phyloP scores from a whole-genome alignment of 2,329 filamentous ascomycete species.

The Hysterium pulicare region DNA sequence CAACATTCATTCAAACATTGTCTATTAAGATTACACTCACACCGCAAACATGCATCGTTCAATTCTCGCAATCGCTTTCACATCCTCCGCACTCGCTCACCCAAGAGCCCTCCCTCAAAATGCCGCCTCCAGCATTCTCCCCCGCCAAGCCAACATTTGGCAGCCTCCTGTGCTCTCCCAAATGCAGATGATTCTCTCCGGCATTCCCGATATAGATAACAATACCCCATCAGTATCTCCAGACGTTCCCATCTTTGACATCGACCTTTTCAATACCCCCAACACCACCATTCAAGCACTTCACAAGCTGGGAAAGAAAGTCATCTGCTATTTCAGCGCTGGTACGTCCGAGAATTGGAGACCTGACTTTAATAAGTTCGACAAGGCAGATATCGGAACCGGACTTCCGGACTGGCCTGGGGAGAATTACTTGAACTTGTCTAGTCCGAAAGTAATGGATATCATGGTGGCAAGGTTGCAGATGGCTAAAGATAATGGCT shows the following conservation, averaged over 20 bases:
- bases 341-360: slow-evolving; percentile 66
- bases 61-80: too few relatives aligned
- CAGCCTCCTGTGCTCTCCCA: too few relatives aligned
- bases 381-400: slow-evolving; percentile 54
- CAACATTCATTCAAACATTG: too few relatives aligned
- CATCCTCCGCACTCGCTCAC: too few relatives aligned
- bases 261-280: slow-evolving; percentile 56
- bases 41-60: too few relatives aligned
- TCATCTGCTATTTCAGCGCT: slow-evolving; percentile 74
- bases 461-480: slow-evolving; percentile 63
- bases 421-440: slow-evolving; percentile 65
- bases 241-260: slow-evolving; percentile 59
- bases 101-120: too few relatives aligned
- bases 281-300: slow-evolving; percentile 47
- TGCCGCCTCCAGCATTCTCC: too few relatives aligned
- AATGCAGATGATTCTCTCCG: slow-evolving; percentile 61
- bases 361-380: slow-evolving; percentile 57
- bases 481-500: slow-evolving; percentile 59
- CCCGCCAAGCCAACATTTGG: too few relatives aligned
- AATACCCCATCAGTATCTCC: slow-evolving; percentile 39
- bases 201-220: slow-evolving; percentile 36
- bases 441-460: slow-evolving; percentile 55
- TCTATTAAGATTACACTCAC: too few relatives aligned
- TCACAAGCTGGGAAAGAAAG: slow-evolving; percentile 53
- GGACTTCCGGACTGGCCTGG: slow-evolving; percentile 61